Base-by-base conservation (phyloP, 148 eudicot species). In the Fagopyrum homotropicum region DNA sequence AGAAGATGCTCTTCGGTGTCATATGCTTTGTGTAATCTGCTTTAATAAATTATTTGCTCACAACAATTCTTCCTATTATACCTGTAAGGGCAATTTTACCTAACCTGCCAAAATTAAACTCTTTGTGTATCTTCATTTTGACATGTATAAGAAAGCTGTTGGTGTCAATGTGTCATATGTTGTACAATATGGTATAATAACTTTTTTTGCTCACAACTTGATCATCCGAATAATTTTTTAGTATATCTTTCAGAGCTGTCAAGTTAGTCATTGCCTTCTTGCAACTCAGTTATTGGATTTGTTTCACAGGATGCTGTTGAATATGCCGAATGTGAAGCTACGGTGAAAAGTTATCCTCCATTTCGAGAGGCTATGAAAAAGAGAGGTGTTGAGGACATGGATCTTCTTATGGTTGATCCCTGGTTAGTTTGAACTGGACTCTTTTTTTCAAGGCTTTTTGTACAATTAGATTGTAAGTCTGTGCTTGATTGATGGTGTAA, bases 251-350 rank as follows among this genome's bases (percentile, higher is more conserved):
- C 40, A 35, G 2, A 19, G 19, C 26, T 52, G n/a, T 52, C 6
- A 52, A 15, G 40, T 35, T 35, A 2, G 40, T 35, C 3, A 2
- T 26, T 64, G 12, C 44, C n/a, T 7, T 64, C 70, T 63, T 63
- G 69, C 35, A 63, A 63, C 15, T 29, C 51, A 7, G 51, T 48
- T 9, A 51, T 26, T 11, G 61, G 19, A 6, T 45, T 54, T 55
- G 19, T 61, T 47, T 63, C 45, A 72, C 79, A 94, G 98, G 98
- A 94, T 84, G 97, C 99, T 72, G 93, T 89, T 61, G 97, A 95
- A 80, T 92, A 90, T 85, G 97, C 99, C 74, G 99, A 95, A 82
- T 95, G 97, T 83, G 99, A 95, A 85, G 99, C 99, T 64, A 85
- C 89, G 52, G 97, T 95, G 71, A 95, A 95, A 79, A 92, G 89